Conservation (phyloP, 2,329 filamentous ascomycete genomes). For the Cucurbitaria berberidis region DNA sequence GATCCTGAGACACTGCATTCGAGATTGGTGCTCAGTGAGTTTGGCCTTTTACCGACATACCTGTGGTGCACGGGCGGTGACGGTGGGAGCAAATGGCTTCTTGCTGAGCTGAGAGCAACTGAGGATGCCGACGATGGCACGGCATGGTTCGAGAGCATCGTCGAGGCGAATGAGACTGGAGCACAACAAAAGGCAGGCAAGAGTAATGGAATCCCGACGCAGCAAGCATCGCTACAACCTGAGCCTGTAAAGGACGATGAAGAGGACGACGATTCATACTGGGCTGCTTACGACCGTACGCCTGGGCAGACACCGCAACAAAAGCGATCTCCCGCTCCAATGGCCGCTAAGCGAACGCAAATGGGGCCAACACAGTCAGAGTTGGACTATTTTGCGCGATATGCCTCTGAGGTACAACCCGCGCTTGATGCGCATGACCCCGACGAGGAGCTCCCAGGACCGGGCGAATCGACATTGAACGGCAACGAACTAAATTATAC, state of each 20-base stretch:
- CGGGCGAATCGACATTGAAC: conserved; percentile 59
- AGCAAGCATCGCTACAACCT: conserved; percentile 13
- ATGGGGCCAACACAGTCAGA: conserved; percentile 57
- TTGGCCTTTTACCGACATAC: conserved; percentile 69
- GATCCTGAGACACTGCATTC: conserved; percentile 78
- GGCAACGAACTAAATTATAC: conserved; percentile 56
- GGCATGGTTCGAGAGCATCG: conserved; percentile 63
- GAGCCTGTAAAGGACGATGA: conserved; percentile 47
- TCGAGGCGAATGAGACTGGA: conserved; percentile 65
- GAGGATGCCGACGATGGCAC: conserved; percentile 63
- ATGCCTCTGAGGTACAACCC: conserved; percentile 75
- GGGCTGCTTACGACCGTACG: conserved; percentile 77
- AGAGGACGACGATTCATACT: conserved; percentile 78
- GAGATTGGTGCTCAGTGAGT: conserved; percentile 65
- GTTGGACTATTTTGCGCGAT: conserved; percentile 76
- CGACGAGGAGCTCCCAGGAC: conserved; percentile 65
- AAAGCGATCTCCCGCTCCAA: conserved; percentile 68
- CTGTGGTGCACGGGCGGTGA: conserved; percentile 73
- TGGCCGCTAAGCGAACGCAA: conserved; percentile 45
- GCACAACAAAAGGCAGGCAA: conserved; percentile 37
- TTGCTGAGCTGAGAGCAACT: conserved; percentile 71
- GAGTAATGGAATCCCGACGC: conserved; percentile 22
- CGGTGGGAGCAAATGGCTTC: conserved; percentile 71
- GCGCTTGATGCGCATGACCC: conserved; percentile 82
- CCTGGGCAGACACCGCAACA: conserved; percentile 55